Evolutionary conservation across 805 yeast genomes (phyloP).

Genomic region (Candida krabiensis): DNA sequence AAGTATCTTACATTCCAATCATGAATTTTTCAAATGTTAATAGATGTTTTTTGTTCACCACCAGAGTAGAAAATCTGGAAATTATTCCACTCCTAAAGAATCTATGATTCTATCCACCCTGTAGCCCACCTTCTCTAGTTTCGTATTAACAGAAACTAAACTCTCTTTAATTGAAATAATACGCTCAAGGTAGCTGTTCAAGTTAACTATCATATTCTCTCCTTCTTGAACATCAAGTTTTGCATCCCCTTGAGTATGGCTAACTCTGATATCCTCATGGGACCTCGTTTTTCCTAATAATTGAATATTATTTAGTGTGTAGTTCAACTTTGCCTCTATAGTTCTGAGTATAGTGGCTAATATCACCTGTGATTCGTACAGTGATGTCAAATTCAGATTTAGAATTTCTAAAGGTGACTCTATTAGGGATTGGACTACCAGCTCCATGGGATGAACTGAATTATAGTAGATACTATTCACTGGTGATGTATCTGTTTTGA

Average conservation of each 20-base stretch:
- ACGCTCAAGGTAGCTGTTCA: constrained; percentile 24
- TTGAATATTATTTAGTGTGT: constrained; percentile 12
- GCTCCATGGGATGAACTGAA: constrained; percentile 57
- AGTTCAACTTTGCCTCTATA: constrained; percentile 35
- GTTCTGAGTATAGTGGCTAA: constrained; percentile 47
- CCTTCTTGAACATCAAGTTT: constrained; percentile 3
- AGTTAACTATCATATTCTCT: constrained; percentile 4
- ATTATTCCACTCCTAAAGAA: constrained; percentile 10
- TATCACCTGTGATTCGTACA: constrained; percentile 58
- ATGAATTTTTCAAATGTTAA: too few species aligned
- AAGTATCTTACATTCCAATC: too few species aligned
- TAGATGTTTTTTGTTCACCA: constrained; percentile 20
- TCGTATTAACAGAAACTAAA: constrained; percentile 23
- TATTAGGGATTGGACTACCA: constrained; percentile 54
- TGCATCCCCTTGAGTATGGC: constrained; percentile 16
- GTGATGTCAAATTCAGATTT: constrained; percentile 48
- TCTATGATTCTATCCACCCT: constrained; percentile 32
- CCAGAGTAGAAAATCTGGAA: too few species aligned
- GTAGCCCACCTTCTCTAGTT: constrained; percentile 38
- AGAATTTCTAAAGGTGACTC: constrained; percentile 55
- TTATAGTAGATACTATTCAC: too few species aligned
- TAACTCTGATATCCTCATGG: constrained; percentile 15
- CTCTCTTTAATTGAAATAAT: constrained; percentile 25
- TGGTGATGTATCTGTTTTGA: too few species aligned
- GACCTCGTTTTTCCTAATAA: not conserved